Percentiles rank a stretch among this genome's conserved stretches.
Evolutionary conservation across 805 yeast species (phyloP).

Genomic region (Starmerella potacharoeniae): DNA sequence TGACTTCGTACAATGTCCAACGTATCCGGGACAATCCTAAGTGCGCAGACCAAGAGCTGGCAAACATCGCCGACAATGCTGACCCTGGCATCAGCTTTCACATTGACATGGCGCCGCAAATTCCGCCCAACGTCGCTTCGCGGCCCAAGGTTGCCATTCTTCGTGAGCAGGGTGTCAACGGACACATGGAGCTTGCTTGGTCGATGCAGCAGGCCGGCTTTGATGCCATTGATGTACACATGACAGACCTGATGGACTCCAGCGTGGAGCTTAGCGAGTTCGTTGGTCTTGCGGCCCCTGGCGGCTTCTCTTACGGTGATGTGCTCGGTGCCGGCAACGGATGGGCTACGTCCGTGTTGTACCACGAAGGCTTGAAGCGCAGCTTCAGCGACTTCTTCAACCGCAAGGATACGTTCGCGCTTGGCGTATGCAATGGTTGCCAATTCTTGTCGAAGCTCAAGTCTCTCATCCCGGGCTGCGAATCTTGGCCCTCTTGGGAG

Average conservation of each 20-base stretch:
- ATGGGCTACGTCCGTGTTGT: conserved; percentile 94
- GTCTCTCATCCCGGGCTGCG: conserved; percentile 82
- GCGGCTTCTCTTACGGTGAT: conserved; percentile 98
- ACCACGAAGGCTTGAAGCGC: conserved; percentile 60
- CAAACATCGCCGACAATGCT: conserved; percentile 57
- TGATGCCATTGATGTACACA: conserved; percentile 86
- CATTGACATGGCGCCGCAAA: conserved; percentile 56
- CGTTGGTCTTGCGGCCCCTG: conserved; percentile 94
- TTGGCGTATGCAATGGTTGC: conserved; percentile 98
- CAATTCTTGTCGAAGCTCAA: conserved; percentile 85
- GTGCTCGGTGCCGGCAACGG: conserved; percentile 98
- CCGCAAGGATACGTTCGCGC: conserved; percentile 85
- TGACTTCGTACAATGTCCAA: conserved; percentile 83
- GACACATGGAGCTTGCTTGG: conserved; percentile 98
- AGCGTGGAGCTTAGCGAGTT: conserved; percentile 55
- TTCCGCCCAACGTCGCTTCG: conserved; percentile 23
- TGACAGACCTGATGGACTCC: conserved; percentile 81
- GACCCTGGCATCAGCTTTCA: conserved; percentile 86
- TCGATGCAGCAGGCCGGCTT: conserved; percentile 91
- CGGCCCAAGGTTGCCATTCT: conserved; percentile 89
- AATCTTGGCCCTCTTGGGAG: conserved; percentile 92
- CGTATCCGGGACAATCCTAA: conserved; percentile 87
- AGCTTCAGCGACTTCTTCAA: conserved; percentile 77
- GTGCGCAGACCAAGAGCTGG: conserved; percentile 77
- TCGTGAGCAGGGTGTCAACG: conserved; percentile 97